A percentile compares a stretch with the other conserved stretches of the same genome.
Conservation (phyloP, 768 basidiomycete genomes). For the Wakefieldia striispora region DNA sequence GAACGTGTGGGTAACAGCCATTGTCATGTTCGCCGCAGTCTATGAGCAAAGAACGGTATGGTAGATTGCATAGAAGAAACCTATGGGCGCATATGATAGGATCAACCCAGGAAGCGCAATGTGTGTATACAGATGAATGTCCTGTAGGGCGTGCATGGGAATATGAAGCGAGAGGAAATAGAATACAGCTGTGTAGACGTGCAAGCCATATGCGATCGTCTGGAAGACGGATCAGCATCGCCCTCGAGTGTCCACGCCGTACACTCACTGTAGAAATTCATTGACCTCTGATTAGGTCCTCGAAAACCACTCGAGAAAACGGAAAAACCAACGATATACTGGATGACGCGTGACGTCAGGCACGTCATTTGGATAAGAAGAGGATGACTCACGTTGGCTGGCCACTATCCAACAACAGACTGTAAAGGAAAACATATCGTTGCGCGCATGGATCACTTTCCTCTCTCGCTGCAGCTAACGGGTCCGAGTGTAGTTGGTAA, state of each 20-base stretch:
- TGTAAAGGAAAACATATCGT: constrained; percentile 8
- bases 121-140: constrained; percentile 16
- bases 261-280: neutral
- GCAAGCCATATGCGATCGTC: constrained; percentile 4
- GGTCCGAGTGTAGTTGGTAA: constrained; percentile 21
- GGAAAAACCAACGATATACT: constrained; percentile 28
- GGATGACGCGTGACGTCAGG: neutral
- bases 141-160: constrained; percentile 22
- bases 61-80: constrained; percentile 16
- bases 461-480: constrained; percentile 20
- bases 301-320: constrained; percentile 23
- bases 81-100: constrained; percentile 7
- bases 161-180: constrained; percentile 17
- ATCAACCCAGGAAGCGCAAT: constrained; percentile 11
- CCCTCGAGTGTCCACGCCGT: neutral
- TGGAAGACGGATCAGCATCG: constrained; percentile 5
- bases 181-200: constrained; percentile 14
- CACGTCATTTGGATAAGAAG: neutral
- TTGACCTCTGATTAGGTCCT: constrained; percentile 21
- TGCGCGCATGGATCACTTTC: constrained; percentile 4
- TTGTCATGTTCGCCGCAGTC: neutral
- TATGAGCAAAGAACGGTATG: constrained; percentile 5
- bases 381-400: constrained; percentile 22
- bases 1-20: constrained; percentile 1
- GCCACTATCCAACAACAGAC: constrained; percentile 23